Evolutionary conservation across 768 basidiomycete species (phyloP).

Genomic region (Collybiopsis luxurians): DNA sequence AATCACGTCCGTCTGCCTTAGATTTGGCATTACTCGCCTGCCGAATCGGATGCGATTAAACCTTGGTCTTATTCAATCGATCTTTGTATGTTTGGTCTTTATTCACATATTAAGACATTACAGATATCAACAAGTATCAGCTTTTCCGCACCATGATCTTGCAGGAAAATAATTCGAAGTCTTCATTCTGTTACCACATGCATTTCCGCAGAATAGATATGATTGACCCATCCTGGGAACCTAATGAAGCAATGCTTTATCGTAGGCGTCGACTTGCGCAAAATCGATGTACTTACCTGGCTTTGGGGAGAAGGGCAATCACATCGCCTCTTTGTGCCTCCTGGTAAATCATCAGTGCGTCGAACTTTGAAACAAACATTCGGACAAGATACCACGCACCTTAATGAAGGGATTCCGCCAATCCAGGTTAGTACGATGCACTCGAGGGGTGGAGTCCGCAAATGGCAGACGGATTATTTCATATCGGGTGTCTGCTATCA

Average conservation of each 20-base stretch:
- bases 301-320: slow-evolving; percentile 1
- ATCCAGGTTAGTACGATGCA: slow-evolving; percentile 5
- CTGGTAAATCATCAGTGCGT: neutral
- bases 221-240: slow-evolving; percentile 1
- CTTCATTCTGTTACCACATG: slow-evolving; percentile 1
- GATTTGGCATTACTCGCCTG: too few species aligned
- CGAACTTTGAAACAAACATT: too few species aligned
- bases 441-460: slow-evolving; percentile 4
- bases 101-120: too few species aligned
- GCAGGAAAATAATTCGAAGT: too few species aligned
- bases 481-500: slow-evolving; percentile 5
- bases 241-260: neutral
- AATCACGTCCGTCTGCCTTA: too few species aligned
- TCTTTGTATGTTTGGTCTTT: too few species aligned
- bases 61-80: too few species aligned
- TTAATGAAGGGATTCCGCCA: slow-evolving; percentile 6
- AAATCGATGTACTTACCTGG: neutral
- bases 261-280: too few species aligned
- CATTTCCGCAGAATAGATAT: slow-evolving; percentile 2
- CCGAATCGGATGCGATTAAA: too few species aligned
- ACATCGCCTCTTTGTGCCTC: slow-evolving; percentile 4
- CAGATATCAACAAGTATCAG: too few species aligned
- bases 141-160: too few species aligned
- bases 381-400: neutral
- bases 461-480: slow-evolving; percentile 6